Conservation (phyloP, 1,284 basidiomycete species). For the Pseudozyma pruni region DNA sequence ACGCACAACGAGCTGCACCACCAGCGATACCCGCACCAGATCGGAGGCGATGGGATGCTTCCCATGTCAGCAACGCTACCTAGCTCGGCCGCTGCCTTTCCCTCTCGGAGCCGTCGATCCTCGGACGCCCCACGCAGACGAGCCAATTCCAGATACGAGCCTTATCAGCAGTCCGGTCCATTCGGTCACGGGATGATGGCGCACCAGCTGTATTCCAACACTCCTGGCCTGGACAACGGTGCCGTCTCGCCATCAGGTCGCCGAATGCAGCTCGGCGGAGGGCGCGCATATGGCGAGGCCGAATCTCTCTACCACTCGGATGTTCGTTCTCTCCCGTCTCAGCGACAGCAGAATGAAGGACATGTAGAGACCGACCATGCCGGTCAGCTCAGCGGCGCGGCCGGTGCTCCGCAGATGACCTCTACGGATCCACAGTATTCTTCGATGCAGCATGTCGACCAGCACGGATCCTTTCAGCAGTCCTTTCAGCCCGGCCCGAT, state of each 20-base stretch:
- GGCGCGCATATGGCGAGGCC: constrained; percentile 17
- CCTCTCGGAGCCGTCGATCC: constrained; percentile 15
- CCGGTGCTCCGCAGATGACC: constrained; percentile 3
- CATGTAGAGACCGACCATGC: constrained; percentile 16
- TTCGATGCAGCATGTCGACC: constrained; percentile 5
- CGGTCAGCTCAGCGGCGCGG: constrained; percentile 6
- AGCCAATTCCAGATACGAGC: constrained; percentile 41
- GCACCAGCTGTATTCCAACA: constrained; percentile 18
- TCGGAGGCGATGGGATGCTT: constrained; percentile 40
- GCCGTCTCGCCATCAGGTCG: constrained; percentile 18
- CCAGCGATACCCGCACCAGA: constrained; percentile 39
- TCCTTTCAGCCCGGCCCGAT: constrained; percentile 16
- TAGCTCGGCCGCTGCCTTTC: no score
- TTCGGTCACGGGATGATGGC: constrained; percentile 21
- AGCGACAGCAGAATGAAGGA: constrained; percentile 21
- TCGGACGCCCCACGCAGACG: constrained; percentile 35
- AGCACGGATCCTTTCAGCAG: constrained; percentile 8
- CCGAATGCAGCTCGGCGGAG: constrained; percentile 7
- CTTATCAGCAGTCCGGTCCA: constrained; percentile 10
- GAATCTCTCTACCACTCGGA: constrained; percentile 9
- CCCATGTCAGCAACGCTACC: constrained; percentile 22
- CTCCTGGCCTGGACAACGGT: constrained; percentile 6
- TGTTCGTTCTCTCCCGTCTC: constrained; percentile 4
- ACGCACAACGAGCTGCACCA: constrained; percentile 22
- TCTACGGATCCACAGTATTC: constrained; percentile 13